Conservation (phyloP, 139 green algal species). For the Choricystis sp. region DNA sequence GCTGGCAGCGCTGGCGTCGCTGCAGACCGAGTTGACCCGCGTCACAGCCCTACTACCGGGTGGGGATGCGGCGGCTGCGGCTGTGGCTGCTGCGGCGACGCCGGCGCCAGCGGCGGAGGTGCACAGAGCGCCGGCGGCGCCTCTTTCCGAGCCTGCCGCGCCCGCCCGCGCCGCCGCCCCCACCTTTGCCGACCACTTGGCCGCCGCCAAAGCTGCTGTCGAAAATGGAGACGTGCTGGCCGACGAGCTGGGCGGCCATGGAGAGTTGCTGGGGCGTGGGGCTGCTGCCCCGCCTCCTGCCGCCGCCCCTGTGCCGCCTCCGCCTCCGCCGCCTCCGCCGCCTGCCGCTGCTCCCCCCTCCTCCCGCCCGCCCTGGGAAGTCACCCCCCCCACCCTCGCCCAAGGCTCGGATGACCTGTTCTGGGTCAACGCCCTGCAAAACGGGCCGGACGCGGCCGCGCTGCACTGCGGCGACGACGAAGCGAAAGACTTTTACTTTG, state of each 20-base stretch:
- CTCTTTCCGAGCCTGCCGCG: background rate
- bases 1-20: background rate
- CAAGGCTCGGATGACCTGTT: constrained; percentile 60
- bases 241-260: background rate
- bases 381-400: constrained; percentile 28
- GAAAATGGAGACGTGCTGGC: background rate
- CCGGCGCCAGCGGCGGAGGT: background rate
- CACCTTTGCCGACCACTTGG: background rate
- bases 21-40: background rate
- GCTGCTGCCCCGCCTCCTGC: background rate
- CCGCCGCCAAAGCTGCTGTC: background rate
- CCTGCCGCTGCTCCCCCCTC: constrained; percentile 5
- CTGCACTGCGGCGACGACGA: constrained; percentile 56
- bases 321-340: background rate
- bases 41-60: background rate
- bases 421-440: constrained; percentile 48
- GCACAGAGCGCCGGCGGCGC: background rate
- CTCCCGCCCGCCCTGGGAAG: background rate
- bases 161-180: too few species aligned
- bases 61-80: constrained; percentile 4
- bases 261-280: background rate
- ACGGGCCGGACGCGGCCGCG: constrained; percentile 25
- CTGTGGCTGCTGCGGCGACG: background rate
- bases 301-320: background rate
- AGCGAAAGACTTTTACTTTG: constrained; percentile 41